These are phyloP conservation scores for Penicillium pancosmium DNA, from an alignment of 495 filamentous ascomycete species.

Conservation along the genomic window DNA sequence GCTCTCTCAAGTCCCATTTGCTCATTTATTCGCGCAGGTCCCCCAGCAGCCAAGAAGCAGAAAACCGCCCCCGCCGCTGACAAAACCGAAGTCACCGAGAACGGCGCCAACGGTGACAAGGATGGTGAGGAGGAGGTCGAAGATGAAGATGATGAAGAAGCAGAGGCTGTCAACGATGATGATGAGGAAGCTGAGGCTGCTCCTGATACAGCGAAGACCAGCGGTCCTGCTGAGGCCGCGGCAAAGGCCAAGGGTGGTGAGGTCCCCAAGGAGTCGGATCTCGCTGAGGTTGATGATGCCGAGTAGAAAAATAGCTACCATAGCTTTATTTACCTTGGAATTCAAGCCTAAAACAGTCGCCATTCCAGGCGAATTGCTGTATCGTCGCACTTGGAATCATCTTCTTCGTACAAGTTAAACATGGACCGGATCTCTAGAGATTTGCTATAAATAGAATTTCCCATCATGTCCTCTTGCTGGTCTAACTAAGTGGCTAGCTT, in stretches of 20 bases:
- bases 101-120: constrained; percentile 34
- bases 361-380: constrained; percentile 2
- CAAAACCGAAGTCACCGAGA: constrained; percentile 33
- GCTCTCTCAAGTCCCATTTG: neutral
- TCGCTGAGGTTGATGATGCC: constrained; percentile 44
- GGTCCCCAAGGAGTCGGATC: constrained; percentile 52
- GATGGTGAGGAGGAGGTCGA: constrained; percentile 35
- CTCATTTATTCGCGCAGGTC: constrained; percentile 26
- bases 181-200: constrained; percentile 34
- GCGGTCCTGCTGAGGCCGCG: constrained; percentile 47
- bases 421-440: neutral
- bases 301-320: constrained; percentile 15
- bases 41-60: constrained; percentile 43
- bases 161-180: constrained; percentile 34
- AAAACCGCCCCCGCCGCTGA: constrained; percentile 24
- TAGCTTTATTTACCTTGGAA: neutral
- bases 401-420: neutral
- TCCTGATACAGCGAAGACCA: constrained; percentile 38
- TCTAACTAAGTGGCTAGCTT: no score
- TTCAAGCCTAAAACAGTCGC: neutral
- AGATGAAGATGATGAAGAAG: constrained; percentile 36
- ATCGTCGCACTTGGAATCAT: constrained; percentile 7
- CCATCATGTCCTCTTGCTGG: no score
- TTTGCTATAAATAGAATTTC: neutral
- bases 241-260: constrained; percentile 44